Evolutionary conservation across 1,284 basidiomycete genomes (phyloP).

Genomic region (Violaceomyces palustris): DNA sequence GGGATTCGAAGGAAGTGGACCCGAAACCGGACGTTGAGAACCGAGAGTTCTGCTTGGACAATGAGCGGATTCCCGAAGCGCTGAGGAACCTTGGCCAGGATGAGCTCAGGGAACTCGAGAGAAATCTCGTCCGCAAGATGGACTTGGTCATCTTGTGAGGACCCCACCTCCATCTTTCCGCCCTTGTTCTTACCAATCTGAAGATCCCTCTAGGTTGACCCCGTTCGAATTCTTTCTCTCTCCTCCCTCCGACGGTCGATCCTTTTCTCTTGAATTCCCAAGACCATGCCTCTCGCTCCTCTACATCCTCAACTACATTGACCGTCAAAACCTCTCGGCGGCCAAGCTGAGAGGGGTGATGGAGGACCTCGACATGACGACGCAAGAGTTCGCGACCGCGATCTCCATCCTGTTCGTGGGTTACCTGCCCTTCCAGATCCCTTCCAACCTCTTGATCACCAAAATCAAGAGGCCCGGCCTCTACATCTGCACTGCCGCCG

Average conservation of each 20-base stretch:
- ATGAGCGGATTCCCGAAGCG: too few species aligned
- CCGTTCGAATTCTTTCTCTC: too few species aligned
- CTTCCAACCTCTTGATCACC: conserved; percentile 55
- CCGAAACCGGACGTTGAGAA: too few species aligned
- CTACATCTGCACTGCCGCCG: conserved; percentile 36
- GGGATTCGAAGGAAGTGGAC: too few species aligned
- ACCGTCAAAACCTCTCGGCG: conserved; percentile 12
- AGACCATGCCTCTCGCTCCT: conserved; percentile 9
- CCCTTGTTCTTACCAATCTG: not conserved
- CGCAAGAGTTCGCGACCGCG: conserved; percentile 55
- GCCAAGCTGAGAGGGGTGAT: conserved; percentile 28
- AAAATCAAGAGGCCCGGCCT: conserved; percentile 42
- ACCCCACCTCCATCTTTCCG: not conserved
- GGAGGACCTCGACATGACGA: conserved; percentile 44
- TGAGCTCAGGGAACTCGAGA: too few species aligned
- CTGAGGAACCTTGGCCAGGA: too few species aligned
- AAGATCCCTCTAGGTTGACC: too few species aligned
- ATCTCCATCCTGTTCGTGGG: conserved; percentile 72
- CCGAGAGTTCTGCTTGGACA: too few species aligned
- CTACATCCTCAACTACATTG: conserved; percentile 7
- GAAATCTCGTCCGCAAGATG: conserved; percentile 27
- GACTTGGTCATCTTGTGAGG: conserved; percentile 7
- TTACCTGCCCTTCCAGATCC: conserved; percentile 74
- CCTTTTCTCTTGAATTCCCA: too few species aligned
- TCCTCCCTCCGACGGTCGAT: too few species aligned